Conservation (phyloP, 345 rosid species). For the Zanthoxylum bungeanum region DNA sequence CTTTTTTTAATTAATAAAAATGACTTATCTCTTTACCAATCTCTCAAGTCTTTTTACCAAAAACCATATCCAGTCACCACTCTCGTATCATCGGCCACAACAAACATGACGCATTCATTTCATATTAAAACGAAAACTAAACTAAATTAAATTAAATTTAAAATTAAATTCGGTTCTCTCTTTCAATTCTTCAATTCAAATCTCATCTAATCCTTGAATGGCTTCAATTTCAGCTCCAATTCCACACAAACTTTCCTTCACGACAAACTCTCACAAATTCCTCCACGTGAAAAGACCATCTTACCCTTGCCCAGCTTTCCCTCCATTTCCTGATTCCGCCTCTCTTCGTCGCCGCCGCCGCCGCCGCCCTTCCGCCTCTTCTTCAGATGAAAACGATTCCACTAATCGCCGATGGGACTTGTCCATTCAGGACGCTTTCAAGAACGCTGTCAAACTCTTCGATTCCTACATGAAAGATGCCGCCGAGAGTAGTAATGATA, state of each 20-base stretch:
- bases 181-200: not conserved
- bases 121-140: too few relatives aligned
- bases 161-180: too few relatives aligned
- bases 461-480: constrained; percentile 41
- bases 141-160: too few relatives aligned
- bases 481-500: not conserved
- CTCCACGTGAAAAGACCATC: constrained; percentile 30
- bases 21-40: too few relatives aligned
- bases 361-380: constrained; percentile 38
- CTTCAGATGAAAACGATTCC: constrained; percentile 6
- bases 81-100: too few relatives aligned
- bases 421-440: constrained; percentile 48
- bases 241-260: constrained; percentile 39
- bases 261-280: constrained; percentile 21
- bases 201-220: constrained; percentile 27
- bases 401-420: constrained; percentile 52
- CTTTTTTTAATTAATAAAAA: too few relatives aligned
- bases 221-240: constrained; percentile 58
- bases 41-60: too few relatives aligned
- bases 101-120: too few relatives aligned
- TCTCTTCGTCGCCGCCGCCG: constrained; percentile 51
- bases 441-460: constrained; percentile 47
- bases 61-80: too few relatives aligned
- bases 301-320: constrained; percentile 29
- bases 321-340: constrained; percentile 29